These are phyloP conservation scores for Didymella segeticola DNA, from an alignment of 2,329 filamentous ascomycete genomes.

Conservation along the genomic window DNA sequence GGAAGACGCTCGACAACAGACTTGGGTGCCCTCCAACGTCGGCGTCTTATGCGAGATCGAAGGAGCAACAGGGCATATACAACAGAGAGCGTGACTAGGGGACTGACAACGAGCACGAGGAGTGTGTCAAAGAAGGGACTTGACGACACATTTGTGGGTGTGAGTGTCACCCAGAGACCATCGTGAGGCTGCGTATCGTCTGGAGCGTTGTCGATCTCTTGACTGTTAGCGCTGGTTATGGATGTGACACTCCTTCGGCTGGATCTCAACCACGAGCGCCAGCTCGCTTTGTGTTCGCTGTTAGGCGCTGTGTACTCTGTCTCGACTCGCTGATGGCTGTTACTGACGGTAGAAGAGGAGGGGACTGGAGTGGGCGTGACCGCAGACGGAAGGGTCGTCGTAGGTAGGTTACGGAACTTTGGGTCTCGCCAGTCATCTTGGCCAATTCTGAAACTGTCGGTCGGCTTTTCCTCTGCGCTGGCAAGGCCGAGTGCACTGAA, in stretches of 20 bases:
- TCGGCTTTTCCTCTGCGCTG: constrained; percentile 16
- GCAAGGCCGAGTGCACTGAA: constrained; percentile 53
- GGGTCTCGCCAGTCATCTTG: constrained; percentile 87
- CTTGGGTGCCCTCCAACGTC: constrained; percentile 96
- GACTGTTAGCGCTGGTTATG: constrained; percentile 23
- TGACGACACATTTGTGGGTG: constrained; percentile 83
- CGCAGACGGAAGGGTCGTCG: constrained; percentile 26
- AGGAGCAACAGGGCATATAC: constrained; percentile 90
- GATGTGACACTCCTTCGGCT: constrained; percentile 29
- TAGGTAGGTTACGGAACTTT: constrained; percentile 64
- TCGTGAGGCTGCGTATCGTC: constrained; percentile 62
- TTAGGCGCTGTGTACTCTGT: constrained; percentile 9
- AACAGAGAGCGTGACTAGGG: constrained; percentile 87
- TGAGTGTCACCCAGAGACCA: constrained; percentile 95
- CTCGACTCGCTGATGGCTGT: constrained; percentile 16
- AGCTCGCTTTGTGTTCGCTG: constrained; percentile 32
- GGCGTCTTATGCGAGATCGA: constrained; percentile 83
- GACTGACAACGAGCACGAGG: constrained; percentile 94
- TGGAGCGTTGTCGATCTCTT: constrained; percentile 25
- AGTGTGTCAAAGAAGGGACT: constrained; percentile 96
- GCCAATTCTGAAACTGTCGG: constrained; percentile 76
- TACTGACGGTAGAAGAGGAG: constrained; percentile 56
- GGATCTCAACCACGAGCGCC: constrained; percentile 32
- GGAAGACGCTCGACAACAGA: constrained; percentile 94
- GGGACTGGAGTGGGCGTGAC: constrained; percentile 3